Conservation (phyloP, 2,329 filamentous ascomycete genomes). For the Coniochaeta hoffmannii region DNA sequence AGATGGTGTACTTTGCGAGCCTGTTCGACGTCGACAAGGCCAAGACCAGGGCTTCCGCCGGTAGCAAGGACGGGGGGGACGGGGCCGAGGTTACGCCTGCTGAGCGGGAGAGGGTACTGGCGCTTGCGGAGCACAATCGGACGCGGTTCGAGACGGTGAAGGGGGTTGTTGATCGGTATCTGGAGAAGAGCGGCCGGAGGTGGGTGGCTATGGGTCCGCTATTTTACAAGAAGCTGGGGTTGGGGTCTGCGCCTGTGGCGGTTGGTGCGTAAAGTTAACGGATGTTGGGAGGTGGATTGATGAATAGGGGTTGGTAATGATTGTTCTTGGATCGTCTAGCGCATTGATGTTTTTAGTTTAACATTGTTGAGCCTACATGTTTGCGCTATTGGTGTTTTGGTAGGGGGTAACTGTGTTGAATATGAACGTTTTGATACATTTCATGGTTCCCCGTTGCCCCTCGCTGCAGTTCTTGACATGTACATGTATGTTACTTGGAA, state of each 20-base stretch:
- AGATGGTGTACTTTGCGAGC: constrained; percentile 77
- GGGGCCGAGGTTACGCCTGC: constrained; percentile 29
- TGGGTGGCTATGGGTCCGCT: constrained; percentile 92
- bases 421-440: not conserved
- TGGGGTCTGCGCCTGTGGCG: constrained; percentile 16
- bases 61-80: constrained; percentile 31
- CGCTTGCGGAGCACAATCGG: constrained; percentile 76
- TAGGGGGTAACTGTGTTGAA: not conserved
- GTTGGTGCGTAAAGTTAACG: not conserved
- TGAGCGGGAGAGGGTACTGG: constrained; percentile 58
- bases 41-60: constrained; percentile 32
- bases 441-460: not conserved
- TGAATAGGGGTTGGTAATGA: not conserved
- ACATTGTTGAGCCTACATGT: not conserved
- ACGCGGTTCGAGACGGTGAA: constrained; percentile 69
- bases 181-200: constrained; percentile 83
- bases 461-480: not conserved
- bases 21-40: constrained; percentile 89
- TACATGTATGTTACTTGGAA: too few relatives aligned
- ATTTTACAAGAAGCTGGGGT: constrained; percentile 63
- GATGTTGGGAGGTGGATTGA: not conserved
- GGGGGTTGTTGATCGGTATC: constrained; percentile 70
- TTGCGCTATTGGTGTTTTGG: not conserved
- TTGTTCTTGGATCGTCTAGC: not conserved
- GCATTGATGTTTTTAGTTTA: not conserved